These are phyloP conservation scores for Xylariaceae sp. DNA, from an alignment of 2,329 filamentous ascomycete genomes.

Conservation along the genomic window DNA sequence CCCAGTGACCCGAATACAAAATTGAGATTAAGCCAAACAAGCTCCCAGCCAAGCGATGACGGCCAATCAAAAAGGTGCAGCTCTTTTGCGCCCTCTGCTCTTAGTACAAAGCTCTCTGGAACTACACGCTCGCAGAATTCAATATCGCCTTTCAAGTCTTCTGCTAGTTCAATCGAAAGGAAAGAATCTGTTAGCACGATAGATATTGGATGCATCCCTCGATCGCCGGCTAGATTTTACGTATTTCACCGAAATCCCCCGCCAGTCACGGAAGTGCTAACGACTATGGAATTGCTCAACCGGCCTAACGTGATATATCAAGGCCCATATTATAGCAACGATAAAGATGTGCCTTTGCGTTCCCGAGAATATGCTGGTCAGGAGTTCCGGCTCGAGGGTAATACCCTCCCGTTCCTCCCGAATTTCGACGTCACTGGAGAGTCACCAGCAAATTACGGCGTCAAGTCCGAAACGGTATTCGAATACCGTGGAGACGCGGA, in stretches of 20 bases:
- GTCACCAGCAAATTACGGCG: slow-evolving; percentile 52
- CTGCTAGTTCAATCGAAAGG: slow-evolving; percentile 16
- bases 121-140: slow-evolving; percentile 14
- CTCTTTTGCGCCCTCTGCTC: slow-evolving; percentile 31
- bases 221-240: slow-evolving; percentile 29
- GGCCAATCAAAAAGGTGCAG: slow-evolving; percentile 34
- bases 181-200: slow-evolving; percentile 7
- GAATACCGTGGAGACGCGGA: slow-evolving; percentile 51
- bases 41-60: slow-evolving; percentile 48
- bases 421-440: slow-evolving; percentile 65
- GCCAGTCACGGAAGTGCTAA: slow-evolving; percentile 42
- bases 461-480: slow-evolving; percentile 43
- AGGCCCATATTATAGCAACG: slow-evolving; percentile 79
- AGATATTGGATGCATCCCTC: slow-evolving; percentile 28
- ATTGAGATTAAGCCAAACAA: slow-evolving; percentile 60
- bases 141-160: slow-evolving; percentile 20
- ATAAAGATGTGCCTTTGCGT: slow-evolving; percentile 74
- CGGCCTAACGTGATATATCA: slow-evolving; percentile 73
- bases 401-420: slow-evolving; percentile 73
- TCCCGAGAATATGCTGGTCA: slow-evolving; percentile 80
- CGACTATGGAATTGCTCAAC: slow-evolving; percentile 53
- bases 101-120: slow-evolving; percentile 12
- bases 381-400: slow-evolving; percentile 74
- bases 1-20: slow-evolving; percentile 61
- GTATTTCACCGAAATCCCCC: slow-evolving; percentile 35